Evolutionary conservation across 176 grass and related monocot species (phyloP).

Genomic region (Oryza coarctata): DNA sequence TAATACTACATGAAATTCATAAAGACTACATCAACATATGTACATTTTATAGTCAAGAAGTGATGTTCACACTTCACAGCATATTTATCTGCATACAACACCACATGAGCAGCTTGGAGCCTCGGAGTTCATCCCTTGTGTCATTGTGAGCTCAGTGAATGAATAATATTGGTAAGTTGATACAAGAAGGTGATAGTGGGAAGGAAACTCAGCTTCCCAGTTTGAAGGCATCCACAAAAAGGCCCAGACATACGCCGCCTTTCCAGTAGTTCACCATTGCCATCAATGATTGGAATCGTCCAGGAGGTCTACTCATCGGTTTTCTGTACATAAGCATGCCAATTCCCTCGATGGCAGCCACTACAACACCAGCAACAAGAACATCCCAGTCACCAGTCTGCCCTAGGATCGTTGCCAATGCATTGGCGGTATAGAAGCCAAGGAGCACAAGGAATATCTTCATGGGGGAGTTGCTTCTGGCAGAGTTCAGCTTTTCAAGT

Average conservation of each 20-base stretch:
- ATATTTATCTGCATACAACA: background rate
- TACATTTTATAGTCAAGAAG: background rate
- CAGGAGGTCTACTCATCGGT: slow-evolving; percentile 38
- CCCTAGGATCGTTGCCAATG: slow-evolving; percentile 86
- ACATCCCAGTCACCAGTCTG: slow-evolving; percentile 99
- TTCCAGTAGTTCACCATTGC: slow-evolving; percentile 91
- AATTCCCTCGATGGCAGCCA: slow-evolving; percentile 80
- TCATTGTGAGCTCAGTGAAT: background rate
- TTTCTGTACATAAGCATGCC: slow-evolving; percentile 95
- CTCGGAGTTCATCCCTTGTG: background rate
- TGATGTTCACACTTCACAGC: background rate
- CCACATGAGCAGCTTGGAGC: background rate
- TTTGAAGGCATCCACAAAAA: slow-evolving; percentile 95
- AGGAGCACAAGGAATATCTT: slow-evolving; percentile 93
- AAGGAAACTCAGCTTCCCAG: slow-evolving; percentile 64
- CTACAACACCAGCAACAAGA: slow-evolving; percentile 84
- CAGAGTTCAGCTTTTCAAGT: slow-evolving; percentile 70
- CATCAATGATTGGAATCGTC: slow-evolving; percentile 62
- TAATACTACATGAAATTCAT: background rate
- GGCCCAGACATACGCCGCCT: slow-evolving; percentile 80
- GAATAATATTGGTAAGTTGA: background rate
- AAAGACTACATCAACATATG: slow-evolving; percentile 11
- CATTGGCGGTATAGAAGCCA: slow-evolving; percentile 95
- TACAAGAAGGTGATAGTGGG: background rate
- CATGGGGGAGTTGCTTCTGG: slow-evolving; percentile 66